Evolutionary conservation across 2,329 filamentous ascomycete genomes (phyloP).

Genomic region (Fusarium hostae): DNA sequence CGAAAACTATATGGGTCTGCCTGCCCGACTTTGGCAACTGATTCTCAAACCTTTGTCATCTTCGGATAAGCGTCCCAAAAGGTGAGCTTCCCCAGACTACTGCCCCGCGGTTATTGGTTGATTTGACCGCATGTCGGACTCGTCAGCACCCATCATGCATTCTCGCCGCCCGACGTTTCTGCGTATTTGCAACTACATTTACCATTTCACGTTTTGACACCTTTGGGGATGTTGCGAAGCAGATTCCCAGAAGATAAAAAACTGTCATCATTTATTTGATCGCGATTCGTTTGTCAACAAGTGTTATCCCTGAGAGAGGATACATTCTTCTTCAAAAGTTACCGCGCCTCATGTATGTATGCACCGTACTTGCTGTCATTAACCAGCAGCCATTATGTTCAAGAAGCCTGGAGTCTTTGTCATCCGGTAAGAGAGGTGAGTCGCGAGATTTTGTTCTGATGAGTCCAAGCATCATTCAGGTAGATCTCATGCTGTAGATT

Average conservation of each 20-base stretch:
- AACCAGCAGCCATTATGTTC: too few relatives aligned
- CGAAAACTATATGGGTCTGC: not conserved
- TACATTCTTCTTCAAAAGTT: not conserved
- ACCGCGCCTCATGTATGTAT: not conserved
- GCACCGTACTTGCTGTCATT: not conserved
- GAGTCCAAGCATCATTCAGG: too few relatives aligned
- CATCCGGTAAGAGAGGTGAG: too few relatives aligned
- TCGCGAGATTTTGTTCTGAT: too few relatives aligned
- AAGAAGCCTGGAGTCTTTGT: too few relatives aligned
- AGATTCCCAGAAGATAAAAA: not conserved
- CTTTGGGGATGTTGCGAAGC: not conserved
- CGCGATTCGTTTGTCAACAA: not conserved
- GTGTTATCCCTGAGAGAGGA: not conserved
- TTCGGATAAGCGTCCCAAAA: constrained; percentile 29
- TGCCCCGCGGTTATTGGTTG: constrained; percentile 12
- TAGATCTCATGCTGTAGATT: too few relatives aligned
- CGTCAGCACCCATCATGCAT: constrained; percentile 23
- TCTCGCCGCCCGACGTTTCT: not conserved
- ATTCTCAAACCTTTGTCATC: constrained; percentile 12
- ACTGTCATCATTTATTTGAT: too few relatives aligned
- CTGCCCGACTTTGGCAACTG: not conserved
- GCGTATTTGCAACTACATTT: not conserved
- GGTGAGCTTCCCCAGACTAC: constrained; percentile 15
- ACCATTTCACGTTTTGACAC: not conserved
- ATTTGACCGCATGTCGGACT: constrained; percentile 20